Evolutionary conservation across 2,329 filamentous ascomycete species (phyloP).

Genomic region (Fonsecaea erecta): DNA sequence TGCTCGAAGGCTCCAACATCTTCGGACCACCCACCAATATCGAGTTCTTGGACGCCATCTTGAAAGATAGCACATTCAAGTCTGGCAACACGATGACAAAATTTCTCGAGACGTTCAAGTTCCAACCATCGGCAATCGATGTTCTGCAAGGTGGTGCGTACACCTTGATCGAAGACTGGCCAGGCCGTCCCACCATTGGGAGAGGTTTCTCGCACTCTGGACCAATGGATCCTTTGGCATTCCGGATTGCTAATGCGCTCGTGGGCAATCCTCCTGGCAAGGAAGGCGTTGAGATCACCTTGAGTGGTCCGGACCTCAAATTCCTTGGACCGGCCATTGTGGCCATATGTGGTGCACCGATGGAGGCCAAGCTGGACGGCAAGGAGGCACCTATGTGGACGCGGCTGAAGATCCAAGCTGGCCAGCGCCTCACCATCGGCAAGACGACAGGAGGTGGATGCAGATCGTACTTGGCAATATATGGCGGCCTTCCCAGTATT

Average conservation of each 20-base stretch:
- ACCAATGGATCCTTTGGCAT: constrained; percentile 65
- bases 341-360: constrained; percentile 61
- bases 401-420: constrained; percentile 55
- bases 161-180: constrained; percentile 64
- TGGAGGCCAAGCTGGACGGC: constrained; percentile 59
- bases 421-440: constrained; percentile 61
- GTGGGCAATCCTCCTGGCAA: constrained; percentile 59
- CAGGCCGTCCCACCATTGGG: constrained; percentile 61
- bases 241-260: constrained; percentile 63
- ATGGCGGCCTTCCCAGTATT: constrained; percentile 60
- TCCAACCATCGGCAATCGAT: constrained; percentile 58
- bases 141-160: constrained; percentile 62
- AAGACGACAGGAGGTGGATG: constrained; percentile 59
- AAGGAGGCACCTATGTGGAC: constrained; percentile 60
- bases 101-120: constrained; percentile 59
- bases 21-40: constrained; percentile 63
- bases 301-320: constrained; percentile 62
- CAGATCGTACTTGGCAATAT: constrained; percentile 63
- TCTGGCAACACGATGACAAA: constrained; percentile 61
- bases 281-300: constrained; percentile 64
- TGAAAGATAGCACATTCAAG: constrained; percentile 53
- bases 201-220: constrained; percentile 64
- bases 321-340: constrained; percentile 62
- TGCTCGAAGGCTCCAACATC: constrained; percentile 54
- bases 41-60: constrained; percentile 58